phyloP scores from a whole-genome alignment of 2,329 filamentous ascomycete genomes.

The Neonectria hederae region DNA sequence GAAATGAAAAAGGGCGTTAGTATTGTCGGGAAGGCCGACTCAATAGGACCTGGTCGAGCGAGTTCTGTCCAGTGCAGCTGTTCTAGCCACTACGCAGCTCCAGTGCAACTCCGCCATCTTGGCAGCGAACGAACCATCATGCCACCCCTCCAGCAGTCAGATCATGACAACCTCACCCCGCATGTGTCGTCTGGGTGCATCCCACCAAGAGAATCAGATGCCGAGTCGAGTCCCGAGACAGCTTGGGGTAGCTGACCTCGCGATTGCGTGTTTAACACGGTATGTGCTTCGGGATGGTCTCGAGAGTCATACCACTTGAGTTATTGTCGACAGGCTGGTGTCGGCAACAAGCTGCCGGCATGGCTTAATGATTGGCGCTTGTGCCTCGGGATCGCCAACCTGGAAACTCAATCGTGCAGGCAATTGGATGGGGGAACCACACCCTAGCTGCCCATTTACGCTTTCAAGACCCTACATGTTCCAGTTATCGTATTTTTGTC shows the following conservation, averaged over 20 bases:
- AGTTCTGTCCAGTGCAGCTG: constrained; percentile 18
- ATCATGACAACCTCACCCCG: constrained; percentile 27
- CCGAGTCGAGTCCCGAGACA: constrained; percentile 17
- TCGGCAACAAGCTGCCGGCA: constrained; percentile 13
- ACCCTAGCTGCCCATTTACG: not conserved
- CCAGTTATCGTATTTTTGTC: not conserved
- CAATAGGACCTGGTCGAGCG: not conserved
- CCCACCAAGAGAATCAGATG: constrained; percentile 6
- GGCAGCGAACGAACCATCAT: constrained; percentile 28
- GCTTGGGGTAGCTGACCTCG: constrained; percentile 17
- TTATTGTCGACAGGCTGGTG: constrained; percentile 17
- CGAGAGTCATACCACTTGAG: constrained; percentile 31
- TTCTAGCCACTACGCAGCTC: constrained; percentile 6
- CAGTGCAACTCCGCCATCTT: not conserved
- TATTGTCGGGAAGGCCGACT: constrained; percentile 19
- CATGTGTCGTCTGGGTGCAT: constrained; percentile 17
- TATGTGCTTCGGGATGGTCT: constrained; percentile 17
- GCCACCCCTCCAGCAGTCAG: constrained; percentile 30
- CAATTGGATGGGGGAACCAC: constrained; percentile 9
- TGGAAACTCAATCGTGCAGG: not conserved
- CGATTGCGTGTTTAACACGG: constrained; percentile 31
- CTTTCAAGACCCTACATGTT: not conserved
- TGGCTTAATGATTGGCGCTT: constrained; percentile 27
- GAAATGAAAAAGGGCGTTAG: constrained; percentile 18
- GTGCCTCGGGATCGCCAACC: constrained; percentile 1